A percentile compares a stretch with the other conserved stretches of the same genome.
Conservation (phyloP, 2,329 filamentous ascomycete genomes). For the Tolypocladium guangdongense region DNA sequence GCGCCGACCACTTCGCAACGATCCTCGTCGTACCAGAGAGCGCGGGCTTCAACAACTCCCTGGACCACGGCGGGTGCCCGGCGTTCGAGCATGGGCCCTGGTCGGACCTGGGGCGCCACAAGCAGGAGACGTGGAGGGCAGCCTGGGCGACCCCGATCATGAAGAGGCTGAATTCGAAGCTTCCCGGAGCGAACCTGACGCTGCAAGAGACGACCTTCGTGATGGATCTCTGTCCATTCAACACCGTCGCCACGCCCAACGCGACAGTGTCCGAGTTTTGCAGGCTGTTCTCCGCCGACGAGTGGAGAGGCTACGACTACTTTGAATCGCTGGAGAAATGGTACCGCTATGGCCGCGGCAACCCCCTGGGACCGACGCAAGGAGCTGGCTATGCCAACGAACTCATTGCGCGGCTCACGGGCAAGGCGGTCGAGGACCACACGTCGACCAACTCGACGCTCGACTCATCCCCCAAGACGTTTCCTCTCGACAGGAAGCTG, state of each 20-base stretch:
- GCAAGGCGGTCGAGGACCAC: conserved; percentile 54
- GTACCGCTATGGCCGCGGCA: conserved; percentile 70
- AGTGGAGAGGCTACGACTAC: conserved; percentile 77
- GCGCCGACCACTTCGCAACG: conserved; percentile 35
- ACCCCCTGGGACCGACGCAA: conserved; percentile 69
- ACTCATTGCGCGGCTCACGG: conserved; percentile 69
- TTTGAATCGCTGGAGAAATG: conserved; percentile 71
- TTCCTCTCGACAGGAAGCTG: conserved; percentile 56
- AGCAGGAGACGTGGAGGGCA: conserved; percentile 46
- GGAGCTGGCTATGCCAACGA: conserved; percentile 85
- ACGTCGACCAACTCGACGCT: conserved; percentile 73
- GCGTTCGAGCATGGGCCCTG: conserved; percentile 53
- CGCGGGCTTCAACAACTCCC: conserved; percentile 62
- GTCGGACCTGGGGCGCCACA: conserved; percentile 33
- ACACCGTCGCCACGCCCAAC: conserved; percentile 55
- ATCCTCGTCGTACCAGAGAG: conserved; percentile 63
- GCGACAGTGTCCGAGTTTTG: conserved; percentile 58
- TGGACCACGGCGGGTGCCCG: conserved; percentile 63
- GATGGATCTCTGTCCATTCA: conserved; percentile 86
- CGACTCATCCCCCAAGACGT: conserved; percentile 54
- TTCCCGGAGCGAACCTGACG: conserved; percentile 57
- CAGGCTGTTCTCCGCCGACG: conserved; percentile 55
- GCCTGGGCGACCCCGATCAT: conserved; percentile 58
- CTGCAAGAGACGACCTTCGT: conserved; percentile 53
- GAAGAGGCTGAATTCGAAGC: conserved; percentile 55